Evolutionary conservation across 108 stramenopile species (phyloP).

Genomic region (Cyclotella atomus): DNA sequence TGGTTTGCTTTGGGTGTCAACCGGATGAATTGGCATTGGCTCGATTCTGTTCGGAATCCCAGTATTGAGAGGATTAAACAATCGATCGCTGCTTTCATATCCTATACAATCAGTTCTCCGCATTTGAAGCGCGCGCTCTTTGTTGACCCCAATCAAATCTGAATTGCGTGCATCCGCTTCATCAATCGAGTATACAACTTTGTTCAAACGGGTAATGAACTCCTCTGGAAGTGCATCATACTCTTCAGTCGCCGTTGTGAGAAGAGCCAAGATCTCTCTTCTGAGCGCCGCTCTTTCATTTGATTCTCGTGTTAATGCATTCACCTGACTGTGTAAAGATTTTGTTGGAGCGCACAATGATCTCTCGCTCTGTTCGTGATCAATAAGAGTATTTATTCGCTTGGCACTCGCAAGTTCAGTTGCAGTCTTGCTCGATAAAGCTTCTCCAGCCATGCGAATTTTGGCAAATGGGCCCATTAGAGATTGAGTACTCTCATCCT

Average conservation of each 20-base stretch:
- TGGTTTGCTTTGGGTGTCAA: constrained; percentile 3
- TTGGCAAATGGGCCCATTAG: neutral
- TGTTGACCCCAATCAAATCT: neutral
- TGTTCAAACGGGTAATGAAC: neutral
- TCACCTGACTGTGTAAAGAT: constrained; percentile 2
- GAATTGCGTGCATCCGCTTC: neutral
- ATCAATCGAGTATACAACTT: neutral
- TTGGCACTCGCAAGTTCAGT: neutral
- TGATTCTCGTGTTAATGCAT: neutral
- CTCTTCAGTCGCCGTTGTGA: constrained; percentile 5
- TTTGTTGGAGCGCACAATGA: neutral
- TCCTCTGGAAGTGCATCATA: neutral
- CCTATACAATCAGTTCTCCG: no score
- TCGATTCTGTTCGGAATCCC: neutral
- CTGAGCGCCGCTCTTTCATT: neutral
- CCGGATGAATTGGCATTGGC: neutral
- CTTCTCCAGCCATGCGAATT: constrained; percentile 1
- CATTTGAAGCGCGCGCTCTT: no score
- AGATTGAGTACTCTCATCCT: neutral
- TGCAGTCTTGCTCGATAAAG: neutral
- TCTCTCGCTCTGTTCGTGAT: neutral
- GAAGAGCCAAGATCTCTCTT: neutral
- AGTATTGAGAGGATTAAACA: no score
- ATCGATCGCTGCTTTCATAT: no score
- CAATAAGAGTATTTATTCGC: neutral